phyloP scores from a whole-genome alignment of 768 basidiomycete genomes.

The Mycena kentingensis region DNA sequence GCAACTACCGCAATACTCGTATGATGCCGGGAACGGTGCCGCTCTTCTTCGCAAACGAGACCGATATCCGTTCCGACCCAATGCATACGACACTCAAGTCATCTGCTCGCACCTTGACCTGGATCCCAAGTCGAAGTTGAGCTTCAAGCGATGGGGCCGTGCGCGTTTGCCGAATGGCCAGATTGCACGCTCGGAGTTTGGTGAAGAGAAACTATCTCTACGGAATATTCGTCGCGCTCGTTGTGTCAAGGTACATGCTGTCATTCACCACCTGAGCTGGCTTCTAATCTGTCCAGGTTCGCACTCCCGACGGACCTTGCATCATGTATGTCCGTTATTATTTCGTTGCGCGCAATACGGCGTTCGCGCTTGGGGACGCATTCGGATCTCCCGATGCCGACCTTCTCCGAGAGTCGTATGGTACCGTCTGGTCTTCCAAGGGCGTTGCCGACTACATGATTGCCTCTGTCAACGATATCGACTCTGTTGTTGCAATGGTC shows the following conservation, averaged over 20 bases:
- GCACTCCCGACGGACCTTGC: too few relatives aligned
- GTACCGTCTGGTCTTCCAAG: constrained; percentile 4
- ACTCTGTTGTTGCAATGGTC: constrained; percentile 15
- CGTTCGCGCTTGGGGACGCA: neutral
- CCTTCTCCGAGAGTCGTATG: neutral
- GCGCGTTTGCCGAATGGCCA: constrained; percentile 26
- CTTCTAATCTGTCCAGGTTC: too few relatives aligned
- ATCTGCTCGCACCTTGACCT: neutral
- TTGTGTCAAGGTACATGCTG: constrained; percentile 11
- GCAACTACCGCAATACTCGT: neutral
- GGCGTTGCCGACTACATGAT: neutral
- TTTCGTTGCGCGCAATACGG: neutral
- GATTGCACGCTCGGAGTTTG: constrained; percentile 23
- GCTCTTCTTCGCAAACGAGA: constrained; percentile 11
- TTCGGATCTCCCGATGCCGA: constrained; percentile 7
- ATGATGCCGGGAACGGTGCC: constrained; percentile 15
- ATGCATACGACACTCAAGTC: neutral
- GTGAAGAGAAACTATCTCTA: constrained; percentile 9
- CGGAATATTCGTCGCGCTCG: constrained; percentile 10
- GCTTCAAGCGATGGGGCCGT: constrained; percentile 22
- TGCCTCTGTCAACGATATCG: constrained; percentile 1
- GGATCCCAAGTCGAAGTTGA: neutral
- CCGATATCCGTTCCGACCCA: neutral
- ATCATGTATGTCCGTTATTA: neutral
- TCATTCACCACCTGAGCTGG: neutral